Evolutionary conservation across 208 protist genomes (phyloP), one percentile per base, ranked within the genome.

Genomic region (Herpetomonas samuelpessoai): DNA sequence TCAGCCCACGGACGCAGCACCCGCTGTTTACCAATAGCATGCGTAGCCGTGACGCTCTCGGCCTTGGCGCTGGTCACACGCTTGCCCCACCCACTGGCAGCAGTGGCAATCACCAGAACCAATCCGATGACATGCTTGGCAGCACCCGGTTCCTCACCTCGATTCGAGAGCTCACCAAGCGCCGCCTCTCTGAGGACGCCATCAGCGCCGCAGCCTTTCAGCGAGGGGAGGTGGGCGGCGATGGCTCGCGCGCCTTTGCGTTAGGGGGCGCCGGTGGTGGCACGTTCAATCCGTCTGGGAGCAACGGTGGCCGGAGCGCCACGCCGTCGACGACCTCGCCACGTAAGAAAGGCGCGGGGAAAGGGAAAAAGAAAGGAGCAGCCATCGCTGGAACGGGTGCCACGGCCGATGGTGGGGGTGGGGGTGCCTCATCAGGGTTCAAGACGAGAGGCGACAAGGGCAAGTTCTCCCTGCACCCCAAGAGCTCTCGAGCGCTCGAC

Each of bases 161-260:
- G 16, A 35, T 61, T 7, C 56, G 35, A 16, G 16, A 61, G 19
- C 48, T 49, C 56, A 61, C 56, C 4, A 61, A 21, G 2, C 56
- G 48, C 38, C 56, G 56, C 4, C 41, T 61, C n/a, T 35, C 56
- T 9, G 38, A 61, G 24, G 56, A 61, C 27, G 38, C 45, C 24
- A 35, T 39, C 24, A 61, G 35, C 56, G 56, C 56, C 4, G 56
- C 56, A 7, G 56, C 45, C 24, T 61, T 49, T 28, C 38, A 61
- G 56, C 4, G 38, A 3, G 56, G 56, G 16, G 56, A 49, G 0
- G 4, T 61, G 2, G 56, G 56, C n/a, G 41, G 56, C 27, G 56
- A 61, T 46, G 56, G 56, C 24, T 51, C 10, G 12, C 56, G 56
- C 26, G 56, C 56, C 44, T 61, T 61, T 26, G 56, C 56, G 44